Evolutionary conservation across 1,139 yeast species (phyloP).

Genomic region (Schwanniomyces etchellsii): DNA sequence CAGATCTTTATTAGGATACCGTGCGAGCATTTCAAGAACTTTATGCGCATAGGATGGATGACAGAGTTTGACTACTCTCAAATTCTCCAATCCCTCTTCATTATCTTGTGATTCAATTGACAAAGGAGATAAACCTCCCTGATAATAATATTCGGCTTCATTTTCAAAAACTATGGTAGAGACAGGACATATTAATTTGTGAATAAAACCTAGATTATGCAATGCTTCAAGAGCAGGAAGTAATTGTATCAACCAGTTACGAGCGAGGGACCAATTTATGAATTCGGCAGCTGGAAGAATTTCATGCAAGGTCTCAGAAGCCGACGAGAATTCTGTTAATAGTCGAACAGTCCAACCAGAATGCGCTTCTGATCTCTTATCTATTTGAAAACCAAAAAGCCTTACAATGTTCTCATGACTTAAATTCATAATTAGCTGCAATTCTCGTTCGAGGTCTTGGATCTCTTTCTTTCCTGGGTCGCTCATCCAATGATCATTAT

Average conservation of each 20-base stretch:
- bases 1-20: constrained; percentile 37
- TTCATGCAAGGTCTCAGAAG: constrained; percentile 55
- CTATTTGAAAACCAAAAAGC: constrained; percentile 69
- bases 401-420: constrained; percentile 61
- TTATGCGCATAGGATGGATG: constrained; percentile 70
- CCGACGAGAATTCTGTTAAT: constrained; percentile 57
- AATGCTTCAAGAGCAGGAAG: constrained; percentile 79
- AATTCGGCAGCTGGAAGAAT: constrained; percentile 64
- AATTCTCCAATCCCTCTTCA: constrained; percentile 1
- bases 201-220: constrained; percentile 77
- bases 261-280: constrained; percentile 67
- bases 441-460: constrained; percentile 66
- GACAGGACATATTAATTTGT: constrained; percentile 59
- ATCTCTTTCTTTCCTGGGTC: constrained; percentile 69
- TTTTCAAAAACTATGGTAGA: constrained; percentile 39
- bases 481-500: constrained; percentile 62
- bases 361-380: constrained; percentile 25
- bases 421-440: constrained; percentile 53
- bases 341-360: constrained; percentile 63
- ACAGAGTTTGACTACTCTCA: constrained; percentile 49
- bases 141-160: constrained; percentile 10
- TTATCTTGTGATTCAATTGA: constrained; percentile 2
- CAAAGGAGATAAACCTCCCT: constrained; percentile 3
- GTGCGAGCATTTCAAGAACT: constrained; percentile 52
- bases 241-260: constrained; percentile 84